Evolutionary conservation across 176 grass and related monocot genomes (phyloP).

Genomic region (Oryza glaberrima): DNA sequence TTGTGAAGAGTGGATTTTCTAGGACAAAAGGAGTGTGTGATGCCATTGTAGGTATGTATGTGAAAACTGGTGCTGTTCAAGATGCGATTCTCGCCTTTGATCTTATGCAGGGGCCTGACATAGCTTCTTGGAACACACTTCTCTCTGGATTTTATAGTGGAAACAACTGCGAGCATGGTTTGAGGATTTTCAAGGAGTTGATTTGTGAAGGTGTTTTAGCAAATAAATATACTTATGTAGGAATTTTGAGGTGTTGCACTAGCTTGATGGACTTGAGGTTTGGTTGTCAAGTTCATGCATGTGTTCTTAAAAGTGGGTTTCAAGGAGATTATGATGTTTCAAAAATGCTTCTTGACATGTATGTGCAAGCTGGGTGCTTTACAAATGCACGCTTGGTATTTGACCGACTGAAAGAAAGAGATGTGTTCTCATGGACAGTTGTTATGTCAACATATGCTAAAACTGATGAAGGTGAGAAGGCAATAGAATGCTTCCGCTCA

Average conservation of each 20-base stretch:
- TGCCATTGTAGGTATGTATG: slow-evolving; percentile 57
- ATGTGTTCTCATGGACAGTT: slow-evolving; percentile 48
- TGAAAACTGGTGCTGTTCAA: slow-evolving; percentile 38
- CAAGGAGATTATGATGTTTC: slow-evolving; percentile 49
- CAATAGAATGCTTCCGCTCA: slow-evolving; percentile 40
- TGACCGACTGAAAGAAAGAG: slow-evolving; percentile 43
- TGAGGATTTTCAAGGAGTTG: slow-evolving; percentile 50
- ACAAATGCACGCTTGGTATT: slow-evolving; percentile 41
- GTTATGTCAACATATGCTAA: slow-evolving; percentile 49
- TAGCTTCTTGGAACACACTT: slow-evolving; percentile 57
- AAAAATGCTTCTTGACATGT: slow-evolving; percentile 56
- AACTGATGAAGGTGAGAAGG: slow-evolving; percentile 46
- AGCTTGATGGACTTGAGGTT: slow-evolving; percentile 40
- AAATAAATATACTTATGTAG: slow-evolving; percentile 47
- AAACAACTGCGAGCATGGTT: slow-evolving; percentile 42
- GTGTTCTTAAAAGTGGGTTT: slow-evolving; percentile 46
- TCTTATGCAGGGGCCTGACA: slow-evolving; percentile 37
- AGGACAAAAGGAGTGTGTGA: slow-evolving; percentile 41
- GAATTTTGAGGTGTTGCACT: slow-evolving; percentile 48
- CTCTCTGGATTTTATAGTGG: slow-evolving; percentile 51
- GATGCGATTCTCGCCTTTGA: slow-evolving; percentile 33
- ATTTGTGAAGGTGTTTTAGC: slow-evolving; percentile 27
- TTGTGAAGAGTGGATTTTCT: slow-evolving; percentile 46
- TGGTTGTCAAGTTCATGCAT: slow-evolving; percentile 47
- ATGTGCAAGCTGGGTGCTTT: slow-evolving; percentile 42